phyloP scores from a whole-genome alignment of 1,139 yeast genomes.

The Scheffersomyces titani region DNA sequence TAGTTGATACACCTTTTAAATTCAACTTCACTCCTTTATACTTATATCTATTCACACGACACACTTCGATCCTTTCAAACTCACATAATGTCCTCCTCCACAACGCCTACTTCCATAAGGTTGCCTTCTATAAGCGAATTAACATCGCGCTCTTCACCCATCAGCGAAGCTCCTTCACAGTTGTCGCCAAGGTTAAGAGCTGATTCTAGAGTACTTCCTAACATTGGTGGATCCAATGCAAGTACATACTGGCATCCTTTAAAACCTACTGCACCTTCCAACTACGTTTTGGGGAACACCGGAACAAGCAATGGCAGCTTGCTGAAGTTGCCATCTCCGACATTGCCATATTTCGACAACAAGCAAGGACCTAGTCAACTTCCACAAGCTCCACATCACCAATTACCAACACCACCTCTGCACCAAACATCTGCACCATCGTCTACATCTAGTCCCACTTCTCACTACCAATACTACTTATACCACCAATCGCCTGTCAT shows the following conservation, averaged over 20 bases:
- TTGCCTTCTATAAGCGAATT: conserved; percentile 40
- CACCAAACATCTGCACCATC: conserved; percentile 7
- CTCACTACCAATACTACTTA: conserved; percentile 15
- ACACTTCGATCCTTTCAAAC: not conserved
- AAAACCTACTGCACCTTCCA: conserved; percentile 15
- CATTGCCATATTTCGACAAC: conserved; percentile 9
- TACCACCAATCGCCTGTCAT: conserved; percentile 8
- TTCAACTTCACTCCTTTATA: not conserved
- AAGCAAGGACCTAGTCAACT: conserved; percentile 1
- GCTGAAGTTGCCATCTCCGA: conserved; percentile 16
- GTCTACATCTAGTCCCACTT: conserved; percentile 10
- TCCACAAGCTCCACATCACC: conserved; percentile 8
- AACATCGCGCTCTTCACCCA: conserved; percentile 20
- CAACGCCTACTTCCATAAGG: conserved; percentile 10
- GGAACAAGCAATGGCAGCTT: conserved; percentile 1
- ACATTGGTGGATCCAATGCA: conserved; percentile 4
- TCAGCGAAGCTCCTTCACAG: conserved; percentile 9
- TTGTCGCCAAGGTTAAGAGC: conserved; percentile 7
- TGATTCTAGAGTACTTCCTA: not conserved
- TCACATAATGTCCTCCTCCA: conserved; percentile 3
- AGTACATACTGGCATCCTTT: conserved; percentile 12
- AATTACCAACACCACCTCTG: conserved; percentile 9
- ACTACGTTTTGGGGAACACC: conserved; percentile 12
- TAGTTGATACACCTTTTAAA: not conserved
- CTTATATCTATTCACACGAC: not conserved